phyloP scores from a whole-genome alignment of 805 yeast species.

The Pichia manshurica region DNA sequence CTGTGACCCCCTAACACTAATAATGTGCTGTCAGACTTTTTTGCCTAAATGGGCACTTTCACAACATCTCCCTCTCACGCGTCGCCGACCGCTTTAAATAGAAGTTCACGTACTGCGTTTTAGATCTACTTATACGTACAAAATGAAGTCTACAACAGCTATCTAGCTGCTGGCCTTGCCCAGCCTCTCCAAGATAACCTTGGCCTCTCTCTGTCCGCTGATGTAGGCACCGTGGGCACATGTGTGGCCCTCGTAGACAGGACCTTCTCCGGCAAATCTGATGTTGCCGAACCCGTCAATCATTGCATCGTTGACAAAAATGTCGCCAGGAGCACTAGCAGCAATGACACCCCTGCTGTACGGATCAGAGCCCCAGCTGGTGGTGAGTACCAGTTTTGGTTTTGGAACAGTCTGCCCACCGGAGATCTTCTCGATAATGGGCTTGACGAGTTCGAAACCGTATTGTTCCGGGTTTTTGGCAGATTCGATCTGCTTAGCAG shows the following conservation, averaged over 20 bases:
- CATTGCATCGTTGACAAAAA: conserved; percentile 29
- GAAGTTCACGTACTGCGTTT: too few relatives aligned
- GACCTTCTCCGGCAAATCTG: conserved; percentile 53
- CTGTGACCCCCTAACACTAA: too few relatives aligned
- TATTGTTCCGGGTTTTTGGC: conserved; percentile 26
- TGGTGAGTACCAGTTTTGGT: conserved; percentile 25
- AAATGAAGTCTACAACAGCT: too few relatives aligned
- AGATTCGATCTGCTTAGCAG: conserved; percentile 41
- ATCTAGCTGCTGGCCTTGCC: not conserved
- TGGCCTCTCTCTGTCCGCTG: conserved; percentile 46
- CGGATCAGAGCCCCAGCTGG: conserved; percentile 47
- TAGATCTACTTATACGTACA: too few relatives aligned
- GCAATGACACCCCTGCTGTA: conserved; percentile 45
- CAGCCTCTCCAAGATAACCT: conserved; percentile 4
- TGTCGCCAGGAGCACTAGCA: conserved; percentile 39
- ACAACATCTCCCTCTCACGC: too few relatives aligned
- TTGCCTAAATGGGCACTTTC: too few relatives aligned
- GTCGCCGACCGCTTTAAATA: too few relatives aligned
- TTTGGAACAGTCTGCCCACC: conserved; percentile 22
- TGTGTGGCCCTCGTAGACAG: conserved; percentile 45
- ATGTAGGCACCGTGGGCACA: conserved; percentile 52
- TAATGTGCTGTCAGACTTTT: too few relatives aligned
- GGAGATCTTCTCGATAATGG: conserved; percentile 32
- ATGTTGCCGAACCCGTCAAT: conserved; percentile 32
- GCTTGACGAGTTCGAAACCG: conserved; percentile 40